These are phyloP conservation scores for Prinsepia uniflora DNA, from an alignment of 306 rosid genomes.

Conservation along the genomic window DNA sequence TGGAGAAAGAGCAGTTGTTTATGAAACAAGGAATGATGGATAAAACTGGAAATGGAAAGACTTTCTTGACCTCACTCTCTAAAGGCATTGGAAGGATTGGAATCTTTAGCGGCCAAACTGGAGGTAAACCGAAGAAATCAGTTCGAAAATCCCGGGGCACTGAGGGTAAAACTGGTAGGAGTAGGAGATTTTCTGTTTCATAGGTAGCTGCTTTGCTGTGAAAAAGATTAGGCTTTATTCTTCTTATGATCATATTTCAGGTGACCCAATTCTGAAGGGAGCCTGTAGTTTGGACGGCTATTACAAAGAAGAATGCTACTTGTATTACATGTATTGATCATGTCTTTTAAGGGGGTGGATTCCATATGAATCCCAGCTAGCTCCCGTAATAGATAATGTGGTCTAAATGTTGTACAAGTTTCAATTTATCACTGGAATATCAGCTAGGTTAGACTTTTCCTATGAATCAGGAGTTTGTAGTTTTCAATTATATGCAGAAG, in stretches of 20 bases:
- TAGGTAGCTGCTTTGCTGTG: constrained; percentile 20
- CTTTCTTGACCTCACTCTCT: constrained; percentile 70
- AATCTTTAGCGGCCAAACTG: constrained; percentile 58
- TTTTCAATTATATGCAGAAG: neutral
- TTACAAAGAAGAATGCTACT: neutral
- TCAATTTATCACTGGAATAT: neutral
- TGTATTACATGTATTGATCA: neutral
- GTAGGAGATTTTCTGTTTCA: constrained; percentile 66
- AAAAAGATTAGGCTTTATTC: neutral
- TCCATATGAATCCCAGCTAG: neutral
- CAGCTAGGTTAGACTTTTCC: neutral
- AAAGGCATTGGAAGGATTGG: constrained; percentile 77
- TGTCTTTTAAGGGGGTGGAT: neutral
- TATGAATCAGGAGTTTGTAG: neutral
- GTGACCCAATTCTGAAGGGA: neutral
- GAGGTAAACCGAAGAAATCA: constrained; percentile 56
- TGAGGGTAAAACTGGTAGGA: constrained; percentile 67
- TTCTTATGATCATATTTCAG: neutral
- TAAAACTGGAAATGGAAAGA: constrained; percentile 59
- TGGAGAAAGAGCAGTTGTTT: constrained; percentile 78
- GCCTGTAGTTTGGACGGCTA: neutral
- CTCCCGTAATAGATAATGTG: constrained; percentile 1
- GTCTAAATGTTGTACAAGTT: constrained; percentile 1
- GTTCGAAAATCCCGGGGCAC: constrained; percentile 49
- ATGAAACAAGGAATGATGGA: constrained; percentile 87